A percentile compares a stretch with the other conserved stretches of the same genome.
Conservation (phyloP, 768 basidiomycete genomes). For the Cystofilobasidium bisporidii region DNA sequence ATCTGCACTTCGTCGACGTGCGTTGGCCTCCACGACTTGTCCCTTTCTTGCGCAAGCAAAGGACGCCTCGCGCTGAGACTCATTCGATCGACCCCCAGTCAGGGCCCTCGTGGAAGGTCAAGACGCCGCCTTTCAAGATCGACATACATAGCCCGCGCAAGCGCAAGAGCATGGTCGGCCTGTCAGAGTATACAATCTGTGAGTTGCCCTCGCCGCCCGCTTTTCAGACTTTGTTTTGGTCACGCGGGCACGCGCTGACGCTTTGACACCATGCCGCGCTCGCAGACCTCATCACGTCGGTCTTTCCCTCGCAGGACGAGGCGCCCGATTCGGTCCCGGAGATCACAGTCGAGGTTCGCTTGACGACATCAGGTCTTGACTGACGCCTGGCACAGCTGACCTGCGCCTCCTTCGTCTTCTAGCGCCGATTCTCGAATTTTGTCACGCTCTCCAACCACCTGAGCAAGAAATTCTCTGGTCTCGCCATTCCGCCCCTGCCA, state of each 20-base stretch:
- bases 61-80: no score
- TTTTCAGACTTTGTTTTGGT: no score
- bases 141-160: slow-evolving; percentile 75
- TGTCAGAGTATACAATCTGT: slow-evolving; percentile 59
- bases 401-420: slow-evolving; percentile 44
- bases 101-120: slow-evolving; percentile 58
- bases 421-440: slow-evolving; percentile 77
- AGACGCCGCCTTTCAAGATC: slow-evolving; percentile 61
- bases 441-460: slow-evolving; percentile 65
- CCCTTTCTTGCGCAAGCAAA: no score
- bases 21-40: no score
- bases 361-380: no score
- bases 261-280: not conserved
- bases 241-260: no score
- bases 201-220: no score
- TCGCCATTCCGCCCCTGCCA: slow-evolving; percentile 69
- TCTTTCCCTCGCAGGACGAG: slow-evolving; percentile 46
- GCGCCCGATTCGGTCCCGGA: slow-evolving; percentile 41
- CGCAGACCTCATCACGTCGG: slow-evolving; percentile 55
- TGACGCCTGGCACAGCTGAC: no score
- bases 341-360: slow-evolving; percentile 47
- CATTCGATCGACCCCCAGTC: not conserved
- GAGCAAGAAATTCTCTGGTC: slow-evolving; percentile 58
- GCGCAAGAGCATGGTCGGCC: slow-evolving; percentile 52
- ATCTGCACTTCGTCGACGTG: slow-evolving; percentile 12